Base-by-base conservation (phyloP, 2,329 filamentous ascomycete species). In the Davidsoniella australis region DNA sequence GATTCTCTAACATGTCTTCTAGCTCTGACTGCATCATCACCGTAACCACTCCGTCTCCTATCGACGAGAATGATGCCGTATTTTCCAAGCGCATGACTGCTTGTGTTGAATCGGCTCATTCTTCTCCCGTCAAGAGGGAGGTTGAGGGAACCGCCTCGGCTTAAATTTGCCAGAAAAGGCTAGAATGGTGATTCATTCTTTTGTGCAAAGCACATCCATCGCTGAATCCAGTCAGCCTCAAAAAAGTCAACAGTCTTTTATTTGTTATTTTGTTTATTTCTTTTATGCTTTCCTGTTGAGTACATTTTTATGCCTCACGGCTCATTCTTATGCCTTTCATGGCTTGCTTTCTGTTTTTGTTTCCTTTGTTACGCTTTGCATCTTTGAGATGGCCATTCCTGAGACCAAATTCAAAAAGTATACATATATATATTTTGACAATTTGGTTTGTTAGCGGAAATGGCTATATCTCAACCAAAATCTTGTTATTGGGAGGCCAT, bases 51-150 rank as follows among this genome's bases (percentile, higher is more conserved):
- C 64, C 67, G 49, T 61, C 63, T 43, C 62, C 68, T 49, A 72
- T 70, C 43, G 69, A 72, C 54, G 69, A 64, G 52, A 71, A 73
- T 54, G 72, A 76, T 57, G 66, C 69, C 50, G 75, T 73, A n/a
- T 67, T 76, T 56, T 67, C 69, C 53, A 67, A 71, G 44, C 70
- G 75, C 54, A 66, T 67, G 49, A 66, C 65, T 47, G 62, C 65
- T 49, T 66, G 64, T 48, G 62, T 64, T 49, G 65, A 65, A 55
- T 70, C 67, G 58, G 64, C 67, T 55, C 63, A 68, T 55, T 69
- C 68, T 23, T 75, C 73, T 41, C 72, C 73, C 23, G 57, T 61
- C 33, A 61, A 62, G 55, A 61, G 60, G 53, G 59, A 59, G 24
- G 24, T 23, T 12, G 26, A 20, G 12, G 44, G 20, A 23, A 18